Evolutionary conservation across 805 yeast species (phyloP).

Genomic region (Nakazawaea ernobii): DNA sequence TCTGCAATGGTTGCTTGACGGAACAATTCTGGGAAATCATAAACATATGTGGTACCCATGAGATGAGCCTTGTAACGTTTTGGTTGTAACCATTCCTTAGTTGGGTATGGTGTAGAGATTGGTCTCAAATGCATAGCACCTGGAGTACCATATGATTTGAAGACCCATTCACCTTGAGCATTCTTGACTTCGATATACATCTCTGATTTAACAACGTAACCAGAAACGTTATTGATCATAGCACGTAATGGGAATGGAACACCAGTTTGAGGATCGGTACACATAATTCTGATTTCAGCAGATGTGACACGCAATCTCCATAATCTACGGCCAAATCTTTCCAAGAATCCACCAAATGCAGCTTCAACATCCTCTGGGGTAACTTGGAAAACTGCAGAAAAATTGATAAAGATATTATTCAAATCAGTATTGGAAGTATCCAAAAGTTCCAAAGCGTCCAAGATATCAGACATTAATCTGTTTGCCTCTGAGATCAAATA

Average conservation of each 20-base stretch:
- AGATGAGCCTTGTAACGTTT: slow-evolving; percentile 97
- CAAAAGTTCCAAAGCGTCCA: slow-evolving; percentile 90
- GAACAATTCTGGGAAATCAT: slow-evolving; percentile 98
- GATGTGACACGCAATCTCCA: slow-evolving; percentile 96
- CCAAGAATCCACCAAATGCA: slow-evolving; percentile 96
- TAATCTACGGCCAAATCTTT: slow-evolving; percentile 93
- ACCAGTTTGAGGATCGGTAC: slow-evolving; percentile 84
- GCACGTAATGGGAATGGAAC: slow-evolving; percentile 95
- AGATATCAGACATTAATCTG: slow-evolving; percentile 89
- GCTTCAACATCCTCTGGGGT: slow-evolving; percentile 95
- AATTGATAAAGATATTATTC: slow-evolving; percentile 95
- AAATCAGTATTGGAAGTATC: slow-evolving; percentile 94
- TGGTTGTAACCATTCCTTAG: slow-evolving; percentile 96
- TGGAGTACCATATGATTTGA: slow-evolving; percentile 90
- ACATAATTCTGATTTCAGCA: slow-evolving; percentile 95
- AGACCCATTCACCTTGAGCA: slow-evolving; percentile 92
- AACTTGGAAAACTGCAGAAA: slow-evolving; percentile 91
- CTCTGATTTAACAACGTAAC: slow-evolving; percentile 95
- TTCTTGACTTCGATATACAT: slow-evolving; percentile 92
- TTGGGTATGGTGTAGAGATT: slow-evolving; percentile 93
- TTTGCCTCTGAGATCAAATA: slow-evolving; percentile 95
- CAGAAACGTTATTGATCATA: slow-evolving; percentile 91
- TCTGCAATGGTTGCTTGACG: slow-evolving; percentile 81
- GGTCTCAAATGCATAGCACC: slow-evolving; percentile 98
- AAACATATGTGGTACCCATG: slow-evolving; percentile 97